Percentiles rank a stretch among this genome's conserved stretches.
Conservation (phyloP, 148 eudicot species). For the Cornus kousa region DNA sequence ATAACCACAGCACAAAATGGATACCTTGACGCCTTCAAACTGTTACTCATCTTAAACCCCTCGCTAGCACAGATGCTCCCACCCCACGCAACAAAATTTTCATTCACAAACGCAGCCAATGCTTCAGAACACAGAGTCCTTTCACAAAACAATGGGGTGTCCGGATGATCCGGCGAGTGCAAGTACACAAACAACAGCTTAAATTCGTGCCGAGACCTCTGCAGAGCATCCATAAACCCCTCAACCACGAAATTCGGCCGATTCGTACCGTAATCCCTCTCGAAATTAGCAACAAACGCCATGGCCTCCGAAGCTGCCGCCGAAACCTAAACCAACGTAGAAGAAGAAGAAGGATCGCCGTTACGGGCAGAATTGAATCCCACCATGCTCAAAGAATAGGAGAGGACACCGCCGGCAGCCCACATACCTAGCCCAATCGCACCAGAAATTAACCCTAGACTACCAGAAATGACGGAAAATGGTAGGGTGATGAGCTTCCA, state of each 20-base stretch:
- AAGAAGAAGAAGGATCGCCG: constrained; percentile 29
- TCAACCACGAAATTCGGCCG: constrained; percentile 64
- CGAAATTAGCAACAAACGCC: constrained; percentile 56
- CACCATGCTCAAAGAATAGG: constrained; percentile 56
- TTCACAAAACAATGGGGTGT: constrained; percentile 63
- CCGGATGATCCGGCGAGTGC: constrained; percentile 89
- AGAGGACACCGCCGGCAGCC: constrained; percentile 81
- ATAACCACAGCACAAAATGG: constrained; percentile 96
- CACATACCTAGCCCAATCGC: constrained; percentile 79
- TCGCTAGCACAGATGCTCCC: constrained; percentile 79
- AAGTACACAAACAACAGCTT: constrained; percentile 78
- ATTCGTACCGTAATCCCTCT: constrained; percentile 54
- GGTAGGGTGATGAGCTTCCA: constrained; percentile 86
- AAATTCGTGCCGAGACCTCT: constrained; percentile 65
- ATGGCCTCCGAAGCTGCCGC: constrained; percentile 56
- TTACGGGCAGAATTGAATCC: constrained; percentile 39
- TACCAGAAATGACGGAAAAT: constrained; percentile 61
- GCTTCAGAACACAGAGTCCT: constrained; percentile 54
- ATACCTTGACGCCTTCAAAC: constrained; percentile 86
- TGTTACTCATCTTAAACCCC: constrained; percentile 98
- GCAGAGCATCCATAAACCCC: constrained; percentile 89
- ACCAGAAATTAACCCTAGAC: constrained; percentile 77
- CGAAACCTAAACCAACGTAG: constrained; percentile 43
- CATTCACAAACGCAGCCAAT: constrained; percentile 61
- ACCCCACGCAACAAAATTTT: constrained; percentile 82